Conservation (phyloP, 2,329 filamentous ascomycete genomes). For the Tolypocladium tundrense region DNA sequence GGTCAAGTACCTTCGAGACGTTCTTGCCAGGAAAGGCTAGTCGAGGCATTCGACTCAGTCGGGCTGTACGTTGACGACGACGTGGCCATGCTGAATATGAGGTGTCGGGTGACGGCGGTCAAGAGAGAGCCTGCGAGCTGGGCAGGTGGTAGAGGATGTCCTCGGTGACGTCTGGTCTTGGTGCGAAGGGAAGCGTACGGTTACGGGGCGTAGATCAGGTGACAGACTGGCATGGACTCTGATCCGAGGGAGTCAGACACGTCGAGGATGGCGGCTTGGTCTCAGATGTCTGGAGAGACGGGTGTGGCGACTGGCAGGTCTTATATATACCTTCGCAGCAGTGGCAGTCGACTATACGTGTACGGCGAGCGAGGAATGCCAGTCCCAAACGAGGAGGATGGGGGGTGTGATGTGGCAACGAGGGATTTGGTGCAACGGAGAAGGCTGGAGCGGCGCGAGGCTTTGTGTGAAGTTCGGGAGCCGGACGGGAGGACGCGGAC, state of each 20-base stretch:
- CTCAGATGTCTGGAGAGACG: constrained; percentile 3
- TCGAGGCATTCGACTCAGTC: constrained; percentile 10
- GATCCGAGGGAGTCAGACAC: constrained; percentile 4
- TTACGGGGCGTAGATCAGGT: neutral
- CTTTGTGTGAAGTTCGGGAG: neutral
- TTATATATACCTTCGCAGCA: constrained; percentile 7
- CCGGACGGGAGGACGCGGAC: neutral
- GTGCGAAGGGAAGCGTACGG: neutral
- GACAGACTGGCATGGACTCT: constrained; percentile 1
- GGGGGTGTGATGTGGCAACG: constrained; percentile 6
- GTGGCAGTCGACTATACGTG: neutral
- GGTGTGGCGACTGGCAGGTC: constrained; percentile 1
- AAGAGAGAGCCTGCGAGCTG: neutral
- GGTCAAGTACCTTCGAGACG: constrained; percentile 38
- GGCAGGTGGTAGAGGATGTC: neutral
- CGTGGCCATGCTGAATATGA: constrained; percentile 10
- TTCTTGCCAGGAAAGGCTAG: constrained; percentile 39
- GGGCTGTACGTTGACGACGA: constrained; percentile 15
- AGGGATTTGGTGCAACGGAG: constrained; percentile 5
- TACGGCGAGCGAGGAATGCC: constrained; percentile 5
- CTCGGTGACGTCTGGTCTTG: neutral
- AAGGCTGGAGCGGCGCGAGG: constrained; percentile 1
- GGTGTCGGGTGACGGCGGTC: neutral
- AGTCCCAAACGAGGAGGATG: neutral
- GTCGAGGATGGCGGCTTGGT: constrained; percentile 3